Percentiles rank a stretch among this genome's conserved stretches.
These are phyloP conservation scores for Populus ilicifolia DNA, from an alignment of 345 rosid genomes.

Conservation along the genomic window DNA sequence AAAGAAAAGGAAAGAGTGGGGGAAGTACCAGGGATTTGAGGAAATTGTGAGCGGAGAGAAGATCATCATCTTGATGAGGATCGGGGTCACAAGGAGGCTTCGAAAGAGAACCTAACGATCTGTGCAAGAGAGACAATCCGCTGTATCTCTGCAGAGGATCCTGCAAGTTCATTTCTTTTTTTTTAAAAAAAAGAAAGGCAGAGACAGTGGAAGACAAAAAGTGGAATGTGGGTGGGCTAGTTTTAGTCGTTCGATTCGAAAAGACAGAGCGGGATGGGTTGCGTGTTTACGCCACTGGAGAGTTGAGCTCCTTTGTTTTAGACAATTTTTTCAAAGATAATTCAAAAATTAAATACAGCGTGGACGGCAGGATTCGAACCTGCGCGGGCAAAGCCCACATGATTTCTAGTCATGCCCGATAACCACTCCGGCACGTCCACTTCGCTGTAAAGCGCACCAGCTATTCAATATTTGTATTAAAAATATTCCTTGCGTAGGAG, in stretches of 20 bases:
- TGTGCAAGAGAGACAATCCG: slow-evolving; percentile 61
- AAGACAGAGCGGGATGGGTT: slow-evolving; percentile 20
- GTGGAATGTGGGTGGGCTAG: not conserved
- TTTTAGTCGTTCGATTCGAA: slow-evolving; percentile 16
- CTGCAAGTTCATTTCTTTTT: slow-evolving; percentile 10
- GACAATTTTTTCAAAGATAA: not conserved
- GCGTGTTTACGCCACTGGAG: not conserved
- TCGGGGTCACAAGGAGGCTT: slow-evolving; percentile 27
- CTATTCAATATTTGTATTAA: rapidly evolving
- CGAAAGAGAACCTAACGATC: slow-evolving; percentile 46
- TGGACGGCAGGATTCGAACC: slow-evolving; percentile 76
- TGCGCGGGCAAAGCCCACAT: slow-evolving; percentile 92
- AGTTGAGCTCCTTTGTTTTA: too few species aligned
- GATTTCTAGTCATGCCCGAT: slow-evolving; percentile 97
- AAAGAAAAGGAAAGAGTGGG: not conserved
- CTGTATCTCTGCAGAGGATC: slow-evolving; percentile 55
- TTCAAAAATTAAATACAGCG: not conserved
- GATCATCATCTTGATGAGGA: slow-evolving; percentile 30
- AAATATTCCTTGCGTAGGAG: too few species aligned
- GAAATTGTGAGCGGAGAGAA: slow-evolving; percentile 42
- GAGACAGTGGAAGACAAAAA: not conserved
- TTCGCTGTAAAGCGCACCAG: rapidly evolving
- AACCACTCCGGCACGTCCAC: slow-evolving; percentile 90
- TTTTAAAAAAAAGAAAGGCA: not conserved
- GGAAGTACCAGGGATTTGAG: slow-evolving; percentile 53